Base-by-base conservation (phyloP, 495 filamentous ascomycete genomes). In the Geopyxis carbonaria region DNA sequence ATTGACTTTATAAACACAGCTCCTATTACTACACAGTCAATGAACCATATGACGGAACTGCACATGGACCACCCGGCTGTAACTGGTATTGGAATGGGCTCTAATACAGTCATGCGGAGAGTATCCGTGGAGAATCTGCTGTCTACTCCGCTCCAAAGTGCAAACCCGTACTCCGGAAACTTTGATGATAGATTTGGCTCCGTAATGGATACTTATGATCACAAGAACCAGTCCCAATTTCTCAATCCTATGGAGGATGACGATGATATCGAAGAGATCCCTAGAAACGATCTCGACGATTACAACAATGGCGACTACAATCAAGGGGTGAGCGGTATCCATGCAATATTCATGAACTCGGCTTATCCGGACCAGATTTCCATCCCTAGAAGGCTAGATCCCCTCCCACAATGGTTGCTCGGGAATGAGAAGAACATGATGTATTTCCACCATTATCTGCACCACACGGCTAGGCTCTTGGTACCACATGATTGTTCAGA, bases 391-490 rank as follows among this genome's bases (percentile, higher is more conserved):
- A 64, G 64, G 20, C 55, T 83, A 11, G 70, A 76, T 39, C 75
- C 76, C n/a, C 58, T 89, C 6, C 78, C 78, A 5, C 57, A 68
- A 14, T 66, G 75, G 37, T 62, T 86, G 22, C 51, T 79, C 32
- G 66, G 75, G 33, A 82, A 81, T 52, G 78, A 73, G 14, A 82
- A 85, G 64, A 80, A 81, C 47, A 57, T 79, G 43, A 68, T 81
- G 55, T 81, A 81, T 52, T 81, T 81, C 44, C 75, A 81, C 57
- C 77, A 80, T 57, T 81, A 80, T 53, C 57, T 80, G 43, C 73
- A 79, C 43, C 71, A 80, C 53, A 81, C 76, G 6, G 76, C 76
- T 5, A 61, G 69, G 18, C 69, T 78, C 50, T 57, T 80, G 32
- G 76, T 80, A 9, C 74, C 76, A 0, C 76, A 81, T 53, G 75